phyloP scores from a whole-genome alignment of 306 rosid genomes.

The Dalbergia oliveri region DNA sequence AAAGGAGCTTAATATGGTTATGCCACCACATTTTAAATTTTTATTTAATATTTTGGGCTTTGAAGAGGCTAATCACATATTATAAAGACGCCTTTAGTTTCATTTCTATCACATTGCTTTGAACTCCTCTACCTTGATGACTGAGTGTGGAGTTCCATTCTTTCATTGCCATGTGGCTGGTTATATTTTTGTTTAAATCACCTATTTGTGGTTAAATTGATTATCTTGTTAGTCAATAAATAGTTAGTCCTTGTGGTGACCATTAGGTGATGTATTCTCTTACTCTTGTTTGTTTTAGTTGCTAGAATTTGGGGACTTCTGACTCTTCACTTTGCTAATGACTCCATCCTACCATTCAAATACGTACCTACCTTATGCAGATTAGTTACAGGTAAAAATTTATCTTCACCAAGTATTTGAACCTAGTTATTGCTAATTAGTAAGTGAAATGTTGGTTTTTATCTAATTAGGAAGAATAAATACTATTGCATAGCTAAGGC shows the following conservation, averaged over 20 bases:
- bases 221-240: background rate
- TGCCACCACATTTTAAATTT: background rate
- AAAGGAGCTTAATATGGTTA: background rate
- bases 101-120: background rate
- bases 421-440: background rate
- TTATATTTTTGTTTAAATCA: constrained; percentile 39
- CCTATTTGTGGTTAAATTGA: background rate
- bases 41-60: background rate
- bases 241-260: background rate
- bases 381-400: constrained; percentile 64
- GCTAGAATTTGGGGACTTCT: constrained; percentile 82
- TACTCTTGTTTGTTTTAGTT: constrained; percentile 51
- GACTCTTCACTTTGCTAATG: constrained; percentile 78
- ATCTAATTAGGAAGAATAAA: background rate
- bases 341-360: constrained; percentile 45
- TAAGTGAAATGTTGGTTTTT: background rate
- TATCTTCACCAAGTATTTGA: background rate
- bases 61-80: background rate
- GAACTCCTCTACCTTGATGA: constrained; percentile 80
- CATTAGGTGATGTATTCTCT: background rate
- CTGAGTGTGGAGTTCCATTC: constrained; percentile 66
- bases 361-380: constrained; percentile 55
- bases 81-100: background rate
- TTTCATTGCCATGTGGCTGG: constrained; percentile 79
- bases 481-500: background rate